Evolutionary conservation across 192 early-diverging fungal genomes (phyloP).

Genomic region (Allomyces arbusculus): DNA sequence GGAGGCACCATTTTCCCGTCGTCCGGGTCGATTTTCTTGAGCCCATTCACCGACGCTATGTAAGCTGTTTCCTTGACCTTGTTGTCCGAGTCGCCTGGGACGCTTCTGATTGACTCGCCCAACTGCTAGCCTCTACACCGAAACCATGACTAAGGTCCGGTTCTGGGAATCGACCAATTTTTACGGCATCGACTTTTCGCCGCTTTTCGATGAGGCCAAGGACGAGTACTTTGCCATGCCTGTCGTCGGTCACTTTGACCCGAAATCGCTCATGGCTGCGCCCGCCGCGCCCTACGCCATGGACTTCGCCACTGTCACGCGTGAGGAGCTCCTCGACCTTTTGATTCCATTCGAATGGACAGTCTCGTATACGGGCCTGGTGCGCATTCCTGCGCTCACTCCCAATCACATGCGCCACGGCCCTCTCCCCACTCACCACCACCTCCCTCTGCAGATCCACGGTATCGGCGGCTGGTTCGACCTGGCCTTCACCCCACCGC

Average conservation of each 20-base stretch:
- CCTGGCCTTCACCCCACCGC: slow-evolving; percentile 46
- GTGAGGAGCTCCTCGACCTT: slow-evolving; percentile 62
- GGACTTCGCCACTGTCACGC: slow-evolving; percentile 65
- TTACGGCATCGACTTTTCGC: slow-evolving; percentile 78
- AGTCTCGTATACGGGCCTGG: slow-evolving; percentile 59
- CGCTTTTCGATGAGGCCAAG: slow-evolving; percentile 59
- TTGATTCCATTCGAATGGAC: slow-evolving; percentile 66
- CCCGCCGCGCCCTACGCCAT: slow-evolving; percentile 35
- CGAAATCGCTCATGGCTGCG: slow-evolving; percentile 47
- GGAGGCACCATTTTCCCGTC: slow-evolving; percentile 82
- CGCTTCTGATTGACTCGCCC: too few species aligned
- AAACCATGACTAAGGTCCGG: slow-evolving; percentile 79
- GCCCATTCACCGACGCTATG: slow-evolving; percentile 53
- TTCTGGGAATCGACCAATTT: slow-evolving; percentile 62
- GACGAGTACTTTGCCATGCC: slow-evolving; percentile 64
- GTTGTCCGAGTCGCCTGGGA: too few species aligned
- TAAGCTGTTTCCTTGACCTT: not conserved
- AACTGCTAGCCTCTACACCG: slow-evolving; percentile 45
- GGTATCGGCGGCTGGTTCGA: slow-evolving; percentile 97
- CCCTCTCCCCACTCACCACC: too few species aligned
- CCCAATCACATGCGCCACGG: too few species aligned
- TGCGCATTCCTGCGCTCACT: not conserved
- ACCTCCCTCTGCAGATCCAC: slow-evolving; percentile 26
- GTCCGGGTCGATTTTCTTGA: slow-evolving; percentile 69
- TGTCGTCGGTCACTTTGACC: slow-evolving; percentile 88